phyloP scores from a whole-genome alignment of 2,329 filamentous ascomycete genomes.

The Alternaria atra region DNA sequence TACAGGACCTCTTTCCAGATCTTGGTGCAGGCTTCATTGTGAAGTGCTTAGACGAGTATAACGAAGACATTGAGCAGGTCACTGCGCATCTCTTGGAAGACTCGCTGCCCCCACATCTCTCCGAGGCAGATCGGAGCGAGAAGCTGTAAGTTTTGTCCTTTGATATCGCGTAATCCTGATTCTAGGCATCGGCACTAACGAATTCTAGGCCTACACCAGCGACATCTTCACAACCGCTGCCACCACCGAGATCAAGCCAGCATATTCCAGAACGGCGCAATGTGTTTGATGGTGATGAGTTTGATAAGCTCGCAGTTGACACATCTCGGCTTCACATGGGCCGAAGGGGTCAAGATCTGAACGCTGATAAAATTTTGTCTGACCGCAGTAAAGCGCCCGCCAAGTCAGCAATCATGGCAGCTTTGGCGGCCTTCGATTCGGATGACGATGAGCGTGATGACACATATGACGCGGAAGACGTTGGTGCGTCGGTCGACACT shows the following conservation, averaged over 20 bases:
- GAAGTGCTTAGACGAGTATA: constrained; percentile 80
- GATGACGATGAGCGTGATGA: constrained; percentile 98
- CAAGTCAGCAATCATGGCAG: constrained; percentile 88
- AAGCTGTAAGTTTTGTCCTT: constrained; percentile 58
- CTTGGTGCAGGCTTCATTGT: constrained; percentile 84
- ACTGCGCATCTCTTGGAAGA: constrained; percentile 84
- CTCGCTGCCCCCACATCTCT: constrained; percentile 74
- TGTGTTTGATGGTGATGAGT: constrained; percentile 77
- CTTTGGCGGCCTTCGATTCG: constrained; percentile 86
- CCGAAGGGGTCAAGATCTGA: constrained; percentile 69
- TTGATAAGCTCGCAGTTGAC: constrained; percentile 73
- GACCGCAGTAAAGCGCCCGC: constrained; percentile 72
- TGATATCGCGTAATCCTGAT: not conserved
- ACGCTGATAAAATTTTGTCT: constrained; percentile 75
- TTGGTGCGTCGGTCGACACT: constrained; percentile 85
- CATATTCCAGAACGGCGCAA: constrained; percentile 70
- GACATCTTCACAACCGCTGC: constrained; percentile 39
- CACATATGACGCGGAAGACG: constrained; percentile 91
- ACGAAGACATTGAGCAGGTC: constrained; percentile 78
- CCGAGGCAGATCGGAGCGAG: constrained; percentile 69
- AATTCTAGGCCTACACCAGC: constrained; percentile 26
- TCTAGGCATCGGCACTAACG: constrained; percentile 19
- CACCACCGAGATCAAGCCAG: constrained; percentile 69
- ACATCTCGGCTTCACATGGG: constrained; percentile 79
- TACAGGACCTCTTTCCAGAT: constrained; percentile 94